Evolutionary conservation across 2,329 filamentous ascomycete species (phyloP).

Genomic region (Emericellopsis atlantica): DNA sequence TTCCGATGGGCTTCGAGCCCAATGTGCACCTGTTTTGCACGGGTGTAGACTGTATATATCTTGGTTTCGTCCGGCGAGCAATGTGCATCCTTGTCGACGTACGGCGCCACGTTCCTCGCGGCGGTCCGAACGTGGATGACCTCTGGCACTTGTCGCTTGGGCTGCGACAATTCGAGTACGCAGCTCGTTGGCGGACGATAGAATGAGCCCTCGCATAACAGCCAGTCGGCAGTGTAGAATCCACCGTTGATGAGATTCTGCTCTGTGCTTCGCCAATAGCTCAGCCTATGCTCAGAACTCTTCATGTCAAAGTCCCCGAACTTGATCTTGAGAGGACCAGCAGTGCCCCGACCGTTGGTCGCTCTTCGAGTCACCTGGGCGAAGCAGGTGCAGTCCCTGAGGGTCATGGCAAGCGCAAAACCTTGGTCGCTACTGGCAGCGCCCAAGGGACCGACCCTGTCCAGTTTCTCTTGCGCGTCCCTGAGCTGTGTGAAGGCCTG

Average conservation of each 20-base stretch:
- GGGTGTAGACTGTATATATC: neutral
- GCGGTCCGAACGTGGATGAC: neutral
- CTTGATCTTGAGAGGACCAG: constrained; percentile 35
- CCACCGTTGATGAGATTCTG: constrained; percentile 48
- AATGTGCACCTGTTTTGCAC: neutral
- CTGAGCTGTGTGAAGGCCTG: constrained; percentile 15
- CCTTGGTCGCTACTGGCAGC: constrained; percentile 26
- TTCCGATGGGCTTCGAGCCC: constrained; percentile 1
- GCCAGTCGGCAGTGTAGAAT: constrained; percentile 47
- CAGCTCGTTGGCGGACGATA: constrained; percentile 23
- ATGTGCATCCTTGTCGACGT: neutral
- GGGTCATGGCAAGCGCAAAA: constrained; percentile 63
- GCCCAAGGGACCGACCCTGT: constrained; percentile 28
- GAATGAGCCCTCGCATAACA: constrained; percentile 17
- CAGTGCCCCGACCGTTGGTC: constrained; percentile 9
- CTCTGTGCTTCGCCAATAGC: constrained; percentile 58
- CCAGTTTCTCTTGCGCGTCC: constrained; percentile 25
- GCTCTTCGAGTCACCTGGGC: constrained; percentile 36
- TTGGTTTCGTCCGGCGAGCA: neutral
- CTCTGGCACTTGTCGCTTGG: neutral
- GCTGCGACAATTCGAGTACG: constrained; percentile 14
- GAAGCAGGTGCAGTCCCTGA: constrained; percentile 69
- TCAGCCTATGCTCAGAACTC: constrained; percentile 50
- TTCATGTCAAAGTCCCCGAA: constrained; percentile 73
- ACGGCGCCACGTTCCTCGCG: neutral